Percentiles rank a stretch among this genome's conserved stretches.
These are phyloP conservation scores for Penicillium odoratum DNA, from an alignment of 495 filamentous ascomycete species.

Conservation along the genomic window DNA sequence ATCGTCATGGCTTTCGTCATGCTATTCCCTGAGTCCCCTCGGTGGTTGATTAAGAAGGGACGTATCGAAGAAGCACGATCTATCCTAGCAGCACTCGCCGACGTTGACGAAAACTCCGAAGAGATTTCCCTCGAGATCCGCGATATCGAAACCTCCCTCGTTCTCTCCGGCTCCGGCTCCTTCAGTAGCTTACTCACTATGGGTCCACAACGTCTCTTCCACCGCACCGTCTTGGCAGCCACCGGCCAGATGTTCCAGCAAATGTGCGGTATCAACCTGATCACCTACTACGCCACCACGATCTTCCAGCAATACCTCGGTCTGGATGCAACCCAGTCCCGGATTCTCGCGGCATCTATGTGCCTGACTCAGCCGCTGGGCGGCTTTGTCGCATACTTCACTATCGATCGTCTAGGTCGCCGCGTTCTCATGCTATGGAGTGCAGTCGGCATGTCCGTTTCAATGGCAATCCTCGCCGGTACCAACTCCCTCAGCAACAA, in stretches of 20 bases:
- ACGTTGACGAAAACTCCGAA: constrained; percentile 23
- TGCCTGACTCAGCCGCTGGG: constrained; percentile 74
- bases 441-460: constrained; percentile 54
- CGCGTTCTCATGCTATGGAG: constrained; percentile 63
- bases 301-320: constrained; percentile 53
- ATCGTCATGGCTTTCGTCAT: constrained; percentile 48
- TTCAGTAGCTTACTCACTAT: constrained; percentile 35
- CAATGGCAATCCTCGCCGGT: constrained; percentile 58
- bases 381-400: constrained; percentile 72
- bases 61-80: constrained; percentile 53
- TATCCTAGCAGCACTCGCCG: constrained; percentile 45
- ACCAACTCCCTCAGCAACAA: constrained; percentile 36
- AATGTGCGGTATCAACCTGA: constrained; percentile 28
- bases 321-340: constrained; percentile 73
- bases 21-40: constrained; percentile 59
- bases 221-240: constrained; percentile 33
- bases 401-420: constrained; percentile 73
- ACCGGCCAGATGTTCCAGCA: constrained; percentile 34
- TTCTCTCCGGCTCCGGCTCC: constrained; percentile 29
- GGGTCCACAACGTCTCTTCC: constrained; percentile 35
- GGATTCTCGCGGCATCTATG: constrained; percentile 74
- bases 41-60: constrained; percentile 58
- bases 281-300: constrained; percentile 23
- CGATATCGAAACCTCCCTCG: constrained; percentile 42
- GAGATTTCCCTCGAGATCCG: constrained; percentile 34